phyloP scores from a whole-genome alignment of 305 asterid genomes.

The Fraxinus dipetala region DNA sequence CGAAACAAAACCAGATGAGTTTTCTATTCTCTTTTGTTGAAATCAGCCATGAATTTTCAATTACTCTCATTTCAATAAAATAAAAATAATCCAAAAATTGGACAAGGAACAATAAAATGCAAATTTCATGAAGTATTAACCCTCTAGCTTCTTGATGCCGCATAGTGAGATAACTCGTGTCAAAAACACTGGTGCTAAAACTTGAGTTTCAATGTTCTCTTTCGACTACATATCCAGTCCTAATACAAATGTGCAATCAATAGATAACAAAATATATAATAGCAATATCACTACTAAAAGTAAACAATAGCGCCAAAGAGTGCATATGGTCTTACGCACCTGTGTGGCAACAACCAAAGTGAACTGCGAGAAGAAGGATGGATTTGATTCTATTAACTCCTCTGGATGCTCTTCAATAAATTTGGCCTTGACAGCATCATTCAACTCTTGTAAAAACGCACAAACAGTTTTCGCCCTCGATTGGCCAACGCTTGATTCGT shows the following conservation, averaged over 20 bases:
- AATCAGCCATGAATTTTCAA: neutral
- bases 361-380: conserved; percentile 83
- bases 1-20: neutral
- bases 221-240: neutral
- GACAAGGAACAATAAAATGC: neutral
- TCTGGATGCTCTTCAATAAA: conserved; percentile 83
- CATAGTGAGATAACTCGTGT: neutral
- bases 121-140: neutral
- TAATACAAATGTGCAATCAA: neutral
- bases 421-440: conserved; percentile 92
- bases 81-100: neutral
- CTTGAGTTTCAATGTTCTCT: neutral
- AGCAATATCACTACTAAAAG: neutral
- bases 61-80: neutral
- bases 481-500: conserved; percentile 81
- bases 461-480: conserved; percentile 92
- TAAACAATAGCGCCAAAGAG: neutral
- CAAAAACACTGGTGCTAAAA: neutral
- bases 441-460: conserved; percentile 86
- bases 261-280: neutral
- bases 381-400: conserved; percentile 66
- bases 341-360: conserved; percentile 90
- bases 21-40: neutral
- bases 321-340: conserved; percentile 37
- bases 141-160: neutral